A percentile compares a stretch with the other conserved stretches of the same genome.
phyloP scores from a whole-genome alignment of 495 filamentous ascomycete genomes.

The Annulohypoxylon bovei region DNA sequence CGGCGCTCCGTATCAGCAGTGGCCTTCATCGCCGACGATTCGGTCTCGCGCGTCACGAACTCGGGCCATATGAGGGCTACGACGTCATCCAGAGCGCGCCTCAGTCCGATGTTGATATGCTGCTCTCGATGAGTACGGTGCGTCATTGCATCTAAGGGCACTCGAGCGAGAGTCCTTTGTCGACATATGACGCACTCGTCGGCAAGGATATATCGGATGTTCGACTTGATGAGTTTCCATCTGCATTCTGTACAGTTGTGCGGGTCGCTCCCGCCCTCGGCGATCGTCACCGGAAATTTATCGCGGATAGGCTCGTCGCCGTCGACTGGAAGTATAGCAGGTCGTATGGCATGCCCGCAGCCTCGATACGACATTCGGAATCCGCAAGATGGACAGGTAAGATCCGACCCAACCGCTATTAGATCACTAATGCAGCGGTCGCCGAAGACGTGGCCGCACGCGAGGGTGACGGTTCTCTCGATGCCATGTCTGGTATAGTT shows the following conservation, averaged over 20 bases:
- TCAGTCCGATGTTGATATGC: conserved; percentile 29
- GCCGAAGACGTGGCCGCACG: conserved; percentile 45
- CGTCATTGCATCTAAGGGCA: conserved; percentile 17
- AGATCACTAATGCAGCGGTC: conserved; percentile 39
- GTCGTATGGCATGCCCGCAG: conserved; percentile 38
- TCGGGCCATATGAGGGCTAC: conserved; percentile 38
- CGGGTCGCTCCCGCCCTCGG: conserved; percentile 34
- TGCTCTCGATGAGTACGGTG: conserved; percentile 35
- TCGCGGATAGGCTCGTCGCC: conserved; percentile 33
- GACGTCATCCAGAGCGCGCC: conserved; percentile 21
- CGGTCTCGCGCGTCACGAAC: conserved; percentile 41
- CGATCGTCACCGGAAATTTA: conserved; percentile 41
- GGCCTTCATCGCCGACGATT: conserved; percentile 23
- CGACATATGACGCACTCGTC: conserved; percentile 40
- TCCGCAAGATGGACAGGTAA: conserved; percentile 41
- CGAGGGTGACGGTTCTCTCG: conserved; percentile 36
- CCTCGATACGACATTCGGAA: conserved; percentile 36
- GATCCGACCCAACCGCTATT: not conserved
- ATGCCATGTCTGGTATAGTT: conserved; percentile 30
- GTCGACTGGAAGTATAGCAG: conserved; percentile 30
- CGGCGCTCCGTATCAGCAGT: conserved; percentile 32
- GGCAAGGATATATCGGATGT: conserved; percentile 32
- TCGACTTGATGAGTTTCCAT: conserved; percentile 32
- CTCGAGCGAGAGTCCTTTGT: conserved; percentile 2
- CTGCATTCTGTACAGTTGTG: conserved; percentile 39